Base-by-base conservation (phyloP, 441 rosid species). In the Erysimum pusillum region DNA sequence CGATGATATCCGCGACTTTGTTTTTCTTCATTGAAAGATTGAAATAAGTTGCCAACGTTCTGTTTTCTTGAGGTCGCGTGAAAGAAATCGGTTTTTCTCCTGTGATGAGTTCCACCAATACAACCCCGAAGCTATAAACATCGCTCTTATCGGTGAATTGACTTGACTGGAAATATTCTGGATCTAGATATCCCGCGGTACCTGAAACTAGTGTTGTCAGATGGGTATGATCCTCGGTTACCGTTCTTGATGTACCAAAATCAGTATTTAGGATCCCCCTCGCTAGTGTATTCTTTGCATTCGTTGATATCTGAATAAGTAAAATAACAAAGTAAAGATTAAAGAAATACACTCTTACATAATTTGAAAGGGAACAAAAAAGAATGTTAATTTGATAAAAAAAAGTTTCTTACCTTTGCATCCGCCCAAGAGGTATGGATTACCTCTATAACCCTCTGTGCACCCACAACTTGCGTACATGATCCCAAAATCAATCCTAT, bases 121-220 rank as follows among this genome's bases (percentile, higher is more conserved):
- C 48, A 7, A 60, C 65, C 7, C 65, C 65, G 5, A 60, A 60
- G 17, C 71, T 66, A 9, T 66, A 66, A 0, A 66, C 71, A 66
- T 66, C 71, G 2, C 59, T 66, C 12, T 88, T 93, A 72, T 93
- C 94, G 0, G 98, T 93, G 48, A 93, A 85, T 60, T 90, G 98
- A n/a, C 75, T 66, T 7, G 71, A 49, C 17, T 66, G 71, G 31
- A 66, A 66, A 25, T 66, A 66, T 57, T 66, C 59, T 2, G 71
- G 65, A 60, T 60, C 48, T 8, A 60, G 6, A 25, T 62, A 62
- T 62, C 67, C 52, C 8, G 31, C 34, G 1, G 53, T 63, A 14
- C 68, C 68, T 63, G 53, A 63, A 42, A 63, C 68, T 2, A 44
- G 22, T 8, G 68, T 63, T n/a, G 68, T 63, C 0, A 25, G 39